phyloP scores from a whole-genome alignment of 805 yeast species.

The Candida manassasensis region DNA sequence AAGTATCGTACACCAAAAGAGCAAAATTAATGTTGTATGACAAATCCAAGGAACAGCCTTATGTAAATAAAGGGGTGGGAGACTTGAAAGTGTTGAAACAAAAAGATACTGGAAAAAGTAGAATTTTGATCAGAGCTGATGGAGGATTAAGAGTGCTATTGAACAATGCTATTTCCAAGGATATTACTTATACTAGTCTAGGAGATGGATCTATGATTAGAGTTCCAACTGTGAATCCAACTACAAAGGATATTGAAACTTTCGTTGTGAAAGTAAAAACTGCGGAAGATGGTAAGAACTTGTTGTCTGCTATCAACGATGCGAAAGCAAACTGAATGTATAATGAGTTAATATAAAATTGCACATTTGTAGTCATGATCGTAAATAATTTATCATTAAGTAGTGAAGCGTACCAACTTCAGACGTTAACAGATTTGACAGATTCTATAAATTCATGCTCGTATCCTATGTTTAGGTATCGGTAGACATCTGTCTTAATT shows the following conservation, averaged over 20 bases:
- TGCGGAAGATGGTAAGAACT: conserved; percentile 56
- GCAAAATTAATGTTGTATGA: conserved; percentile 66
- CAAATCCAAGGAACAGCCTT: conserved; percentile 39
- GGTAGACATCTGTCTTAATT: conserved; percentile 7
- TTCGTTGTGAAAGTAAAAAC: conserved; percentile 76
- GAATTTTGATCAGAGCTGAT: conserved; percentile 81
- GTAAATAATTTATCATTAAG: too few species aligned
- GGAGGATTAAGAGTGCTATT: conserved; percentile 78
- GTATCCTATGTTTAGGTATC: conserved; percentile 46
- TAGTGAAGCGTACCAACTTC: background rate
- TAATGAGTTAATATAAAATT: background rate
- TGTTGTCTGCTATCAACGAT: conserved; percentile 32
- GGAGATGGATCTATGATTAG: conserved; percentile 66
- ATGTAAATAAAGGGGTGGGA: conserved; percentile 72
- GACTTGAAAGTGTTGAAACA: conserved; percentile 69
- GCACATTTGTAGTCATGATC: too few species aligned
- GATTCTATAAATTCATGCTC: conserved; percentile 43
- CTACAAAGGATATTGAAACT: conserved; percentile 56
- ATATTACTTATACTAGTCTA: conserved; percentile 54
- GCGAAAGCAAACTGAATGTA: conserved; percentile 13
- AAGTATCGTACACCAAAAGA: conserved; percentile 54
- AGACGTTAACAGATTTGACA: conserved; percentile 22
- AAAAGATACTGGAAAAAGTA: conserved; percentile 53
- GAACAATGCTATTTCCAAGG: conserved; percentile 57
- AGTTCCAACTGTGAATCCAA: conserved; percentile 54